These are phyloP conservation scores for Fomitopsis pulvina DNA, from an alignment of 768 basidiomycete genomes.

Conservation along the genomic window DNA sequence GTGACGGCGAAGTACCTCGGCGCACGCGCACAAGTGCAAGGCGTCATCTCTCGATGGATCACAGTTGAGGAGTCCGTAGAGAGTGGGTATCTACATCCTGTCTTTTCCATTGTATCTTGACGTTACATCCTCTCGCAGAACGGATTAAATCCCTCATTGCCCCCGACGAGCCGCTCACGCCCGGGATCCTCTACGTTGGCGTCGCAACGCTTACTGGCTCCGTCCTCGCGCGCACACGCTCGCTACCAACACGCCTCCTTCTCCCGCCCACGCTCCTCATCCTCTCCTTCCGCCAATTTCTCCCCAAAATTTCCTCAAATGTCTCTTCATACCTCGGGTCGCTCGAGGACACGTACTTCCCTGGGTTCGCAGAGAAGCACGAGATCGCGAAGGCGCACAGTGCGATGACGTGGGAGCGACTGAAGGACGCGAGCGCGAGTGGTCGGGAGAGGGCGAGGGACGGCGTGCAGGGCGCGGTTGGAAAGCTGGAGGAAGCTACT, in stretches of 20 bases:
- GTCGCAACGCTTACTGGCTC: constrained; percentile 85
- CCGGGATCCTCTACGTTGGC: constrained; percentile 86
- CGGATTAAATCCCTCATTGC: constrained; percentile 81
- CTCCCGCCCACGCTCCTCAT: constrained; percentile 74
- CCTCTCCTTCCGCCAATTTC: constrained; percentile 72
- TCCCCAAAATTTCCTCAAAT: constrained; percentile 76
- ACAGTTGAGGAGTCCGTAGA: constrained; percentile 80
- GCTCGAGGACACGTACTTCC: constrained; percentile 68
- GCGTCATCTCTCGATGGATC: constrained; percentile 77
- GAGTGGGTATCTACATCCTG: constrained; percentile 42
- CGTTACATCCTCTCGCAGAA: constrained; percentile 33
- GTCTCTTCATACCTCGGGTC: constrained; percentile 56
- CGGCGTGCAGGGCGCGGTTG: constrained; percentile 36
- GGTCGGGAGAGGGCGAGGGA: constrained; percentile 38
- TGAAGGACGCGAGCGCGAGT: constrained; percentile 43
- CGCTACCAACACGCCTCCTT: constrained; percentile 57
- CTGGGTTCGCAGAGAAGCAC: constrained; percentile 62
- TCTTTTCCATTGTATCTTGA: not conserved
- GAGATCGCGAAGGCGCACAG: constrained; percentile 55
- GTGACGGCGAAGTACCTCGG: constrained; percentile 49
- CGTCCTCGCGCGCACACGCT: constrained; percentile 75
- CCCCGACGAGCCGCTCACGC: constrained; percentile 75
- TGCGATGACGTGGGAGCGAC: constrained; percentile 49
- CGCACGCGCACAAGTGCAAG: constrained; percentile 62
- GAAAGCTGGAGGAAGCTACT: constrained; percentile 59